Percentiles rank a stretch among this genome's conserved stretches.
Evolutionary conservation across 805 yeast genomes (phyloP).

Genomic region (Millerago galiae): DNA sequence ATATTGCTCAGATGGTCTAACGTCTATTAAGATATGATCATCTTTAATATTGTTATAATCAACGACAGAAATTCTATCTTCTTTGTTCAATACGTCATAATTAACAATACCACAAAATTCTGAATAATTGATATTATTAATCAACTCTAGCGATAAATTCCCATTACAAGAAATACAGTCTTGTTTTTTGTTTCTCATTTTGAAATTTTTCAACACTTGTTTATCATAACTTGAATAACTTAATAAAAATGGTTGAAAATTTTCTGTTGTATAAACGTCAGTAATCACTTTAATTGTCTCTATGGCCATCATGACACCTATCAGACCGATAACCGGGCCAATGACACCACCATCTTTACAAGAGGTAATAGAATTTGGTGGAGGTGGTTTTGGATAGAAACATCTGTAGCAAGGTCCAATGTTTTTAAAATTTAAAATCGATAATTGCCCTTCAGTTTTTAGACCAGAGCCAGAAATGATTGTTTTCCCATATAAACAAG

Average conservation of each 20-base stretch:
- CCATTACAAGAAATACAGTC: conserved; percentile 61
- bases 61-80: conserved; percentile 42
- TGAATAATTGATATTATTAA: conserved; percentile 53
- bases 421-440: conserved; percentile 59
- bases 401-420: conserved; percentile 93
- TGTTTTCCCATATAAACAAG: conserved; percentile 61
- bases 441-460: conserved; percentile 84
- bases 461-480: conserved; percentile 90
- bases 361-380: conserved; percentile 71
- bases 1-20: conserved; percentile 74
- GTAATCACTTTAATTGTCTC: conserved; percentile 76
- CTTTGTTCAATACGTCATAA: conserved; percentile 37
- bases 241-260: conserved; percentile 62
- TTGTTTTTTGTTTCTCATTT: conserved; percentile 59
- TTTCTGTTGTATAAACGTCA: conserved; percentile 42
- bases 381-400: conserved; percentile 85
- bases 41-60: conserved; percentile 23
- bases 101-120: conserved; percentile 66
- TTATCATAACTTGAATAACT: conserved; percentile 62
- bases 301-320: conserved; percentile 84
- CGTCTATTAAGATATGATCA: conserved; percentile 52
- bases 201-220: conserved; percentile 65
- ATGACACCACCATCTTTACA: conserved; percentile 93
- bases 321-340: conserved; percentile 93
- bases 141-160: conserved; percentile 37